Evolutionary conservation across 768 basidiomycete species (phyloP).

Genomic region (Lactarius quietus): DNA sequence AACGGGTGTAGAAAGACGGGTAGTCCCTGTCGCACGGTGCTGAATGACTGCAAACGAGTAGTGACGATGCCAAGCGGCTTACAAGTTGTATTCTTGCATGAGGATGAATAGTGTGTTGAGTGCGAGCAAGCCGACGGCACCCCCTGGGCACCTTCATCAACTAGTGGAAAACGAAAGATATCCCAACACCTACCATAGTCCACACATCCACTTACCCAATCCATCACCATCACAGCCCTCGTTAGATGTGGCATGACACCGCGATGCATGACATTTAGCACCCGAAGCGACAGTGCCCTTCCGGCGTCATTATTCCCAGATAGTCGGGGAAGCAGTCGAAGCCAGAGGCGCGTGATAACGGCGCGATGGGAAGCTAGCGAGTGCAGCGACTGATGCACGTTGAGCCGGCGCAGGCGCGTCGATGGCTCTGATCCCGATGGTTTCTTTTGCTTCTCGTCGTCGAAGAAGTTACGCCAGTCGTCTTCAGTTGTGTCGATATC

Average conservation of each 20-base stretch:
- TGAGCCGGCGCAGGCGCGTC: conserved; percentile 58
- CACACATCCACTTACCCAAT: conserved; percentile 84
- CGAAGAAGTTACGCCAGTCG: conserved; percentile 86
- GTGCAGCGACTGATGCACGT: conserved; percentile 74
- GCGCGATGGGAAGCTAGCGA: conserved; percentile 73
- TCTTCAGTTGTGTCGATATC: conserved; percentile 41
- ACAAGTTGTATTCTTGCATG: conserved; percentile 94
- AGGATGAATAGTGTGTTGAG: conserved; percentile 88
- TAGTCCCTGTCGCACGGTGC: conserved; percentile 64
- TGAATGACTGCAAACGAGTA: neutral
- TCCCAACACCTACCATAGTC: conserved; percentile 58
- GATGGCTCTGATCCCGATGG: conserved; percentile 37
- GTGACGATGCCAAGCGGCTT: conserved; percentile 33
- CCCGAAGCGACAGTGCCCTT: conserved; percentile 48
- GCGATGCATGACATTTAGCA: conserved; percentile 75
- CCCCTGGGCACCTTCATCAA: conserved; percentile 46
- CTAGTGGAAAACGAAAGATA: neutral
- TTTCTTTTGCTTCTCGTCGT: conserved; percentile 47
- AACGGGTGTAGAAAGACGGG: conserved; percentile 88
- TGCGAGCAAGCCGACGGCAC: conserved; percentile 79
- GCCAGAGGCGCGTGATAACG: conserved; percentile 80
- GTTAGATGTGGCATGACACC: conserved; percentile 83
- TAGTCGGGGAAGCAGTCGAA: conserved; percentile 61
- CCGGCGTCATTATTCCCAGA: conserved; percentile 36
- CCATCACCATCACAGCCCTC: conserved; percentile 76